These are phyloP conservation scores for Russula virescens DNA, from an alignment of 768 basidiomycete genomes.

Conservation along the genomic window DNA sequence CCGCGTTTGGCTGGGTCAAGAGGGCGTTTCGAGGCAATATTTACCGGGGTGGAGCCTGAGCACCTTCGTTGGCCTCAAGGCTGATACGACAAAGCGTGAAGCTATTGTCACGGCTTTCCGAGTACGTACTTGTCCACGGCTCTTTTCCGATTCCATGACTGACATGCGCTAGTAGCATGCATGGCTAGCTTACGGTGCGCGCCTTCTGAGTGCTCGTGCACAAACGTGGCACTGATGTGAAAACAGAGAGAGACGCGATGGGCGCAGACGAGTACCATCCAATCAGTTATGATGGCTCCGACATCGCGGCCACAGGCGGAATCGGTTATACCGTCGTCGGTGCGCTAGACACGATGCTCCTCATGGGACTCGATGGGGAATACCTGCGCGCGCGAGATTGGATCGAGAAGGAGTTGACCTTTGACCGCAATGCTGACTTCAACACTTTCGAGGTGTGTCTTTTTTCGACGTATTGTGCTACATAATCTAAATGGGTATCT, in stretches of 20 bases:
- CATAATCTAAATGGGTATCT: no score
- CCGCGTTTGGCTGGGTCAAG: slow-evolving; percentile 14
- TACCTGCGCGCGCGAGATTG: slow-evolving; percentile 72
- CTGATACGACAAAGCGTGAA: slow-evolving; percentile 58
- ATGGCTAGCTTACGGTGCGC: slow-evolving; percentile 77
- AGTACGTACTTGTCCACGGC: slow-evolving; percentile 37
- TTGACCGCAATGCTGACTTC: slow-evolving; percentile 72
- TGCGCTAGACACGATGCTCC: slow-evolving; percentile 77
- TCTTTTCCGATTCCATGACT: slow-evolving; percentile 2
- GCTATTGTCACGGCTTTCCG: slow-evolving; percentile 77
- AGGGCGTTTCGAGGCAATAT: neutral
- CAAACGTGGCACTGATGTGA: slow-evolving; percentile 22
- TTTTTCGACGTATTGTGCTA: neutral
- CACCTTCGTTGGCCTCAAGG: slow-evolving; percentile 33
- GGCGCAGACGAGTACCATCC: slow-evolving; percentile 93
- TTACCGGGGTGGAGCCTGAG: slow-evolving; percentile 26
- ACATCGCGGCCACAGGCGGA: slow-evolving; percentile 69
- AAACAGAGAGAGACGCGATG: slow-evolving; percentile 79
- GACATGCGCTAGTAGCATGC: slow-evolving; percentile 53
- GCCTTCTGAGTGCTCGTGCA: slow-evolving; percentile 9
- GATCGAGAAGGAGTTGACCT: slow-evolving; percentile 62
- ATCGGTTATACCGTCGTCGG: slow-evolving; percentile 90
- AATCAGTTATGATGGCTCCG: slow-evolving; percentile 62
- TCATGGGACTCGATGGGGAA: slow-evolving; percentile 80
- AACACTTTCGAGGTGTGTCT: slow-evolving; percentile 84